Evolutionary conservation across 2,329 filamentous ascomycete species (phyloP).

Genomic region (Lizonia empirigonia): DNA sequence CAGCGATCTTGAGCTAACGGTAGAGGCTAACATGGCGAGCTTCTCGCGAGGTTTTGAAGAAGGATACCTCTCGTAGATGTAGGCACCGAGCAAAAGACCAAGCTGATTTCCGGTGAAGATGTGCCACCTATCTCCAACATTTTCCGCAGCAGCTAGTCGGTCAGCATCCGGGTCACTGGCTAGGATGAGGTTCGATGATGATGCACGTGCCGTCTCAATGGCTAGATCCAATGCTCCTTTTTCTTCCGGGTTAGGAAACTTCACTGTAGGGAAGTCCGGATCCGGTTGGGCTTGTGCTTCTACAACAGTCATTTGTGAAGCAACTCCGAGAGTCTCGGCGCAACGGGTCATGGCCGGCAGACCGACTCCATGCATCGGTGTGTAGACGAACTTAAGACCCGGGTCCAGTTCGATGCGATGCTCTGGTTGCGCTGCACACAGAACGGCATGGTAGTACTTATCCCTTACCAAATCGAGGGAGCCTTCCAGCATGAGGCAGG

Average conservation of each 20-base stretch:
- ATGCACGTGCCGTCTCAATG: conserved; percentile 59
- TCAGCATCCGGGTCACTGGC: conserved; percentile 71
- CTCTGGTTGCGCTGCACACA: conserved; percentile 47
- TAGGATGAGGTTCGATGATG: conserved; percentile 59
- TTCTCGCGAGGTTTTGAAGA: conserved; percentile 45
- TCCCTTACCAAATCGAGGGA: conserved; percentile 50
- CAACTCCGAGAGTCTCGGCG: conserved; percentile 47
- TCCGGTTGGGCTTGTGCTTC: conserved; percentile 62
- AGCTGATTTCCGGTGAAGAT: conserved; percentile 70
- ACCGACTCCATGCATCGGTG: conserved; percentile 63
- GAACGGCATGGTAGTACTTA: conserved; percentile 53
- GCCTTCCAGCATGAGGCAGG: conserved; percentile 49
- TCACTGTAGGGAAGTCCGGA: conserved; percentile 67
- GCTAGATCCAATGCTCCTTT: conserved; percentile 66
- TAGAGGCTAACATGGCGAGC: conserved; percentile 64
- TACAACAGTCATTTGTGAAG: conserved; percentile 56
- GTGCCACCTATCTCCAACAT: conserved; percentile 62
- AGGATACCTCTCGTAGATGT: conserved; percentile 58
- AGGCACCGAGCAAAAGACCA: conserved; percentile 64
- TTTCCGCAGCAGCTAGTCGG: conserved; percentile 66
- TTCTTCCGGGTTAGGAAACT: conserved; percentile 70
- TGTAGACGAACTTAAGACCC: conserved; percentile 57
- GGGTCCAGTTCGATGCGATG: conserved; percentile 28
- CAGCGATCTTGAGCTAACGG: conserved; percentile 69
- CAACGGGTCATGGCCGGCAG: conserved; percentile 54